Percentiles rank a stretch among this genome's conserved stretches.
Evolutionary conservation across 805 yeast genomes (phyloP).

Genomic region (Teunomyces stri): DNA sequence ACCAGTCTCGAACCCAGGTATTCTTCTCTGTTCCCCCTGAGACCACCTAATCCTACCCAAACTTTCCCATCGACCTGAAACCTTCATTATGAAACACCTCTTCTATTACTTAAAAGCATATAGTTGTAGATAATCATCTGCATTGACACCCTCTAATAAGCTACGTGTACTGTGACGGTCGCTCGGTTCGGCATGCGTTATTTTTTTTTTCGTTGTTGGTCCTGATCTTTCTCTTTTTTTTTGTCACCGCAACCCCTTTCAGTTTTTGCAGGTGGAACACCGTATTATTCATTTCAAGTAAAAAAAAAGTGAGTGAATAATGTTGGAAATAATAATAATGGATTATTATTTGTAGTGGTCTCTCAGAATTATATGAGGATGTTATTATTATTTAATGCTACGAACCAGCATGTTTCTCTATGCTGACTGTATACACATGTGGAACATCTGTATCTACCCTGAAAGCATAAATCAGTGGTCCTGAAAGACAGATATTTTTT

Average conservation of each 20-base stretch:
- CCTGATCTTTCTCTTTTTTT: neutral
- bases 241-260: constrained; percentile 1
- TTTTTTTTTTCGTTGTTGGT: neutral
- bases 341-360: too few relatives aligned
- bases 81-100: neutral
- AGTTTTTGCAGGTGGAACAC: neutral
- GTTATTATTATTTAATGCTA: too few relatives aligned
- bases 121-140: neutral
- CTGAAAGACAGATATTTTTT: neutral
- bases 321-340: too few relatives aligned
- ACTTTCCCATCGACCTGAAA: neutral
- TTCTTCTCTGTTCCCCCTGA: neutral
- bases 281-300: neutral
- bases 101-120: neutral
- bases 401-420: too few relatives aligned
- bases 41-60: neutral
- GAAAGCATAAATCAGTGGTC: too few relatives aligned
- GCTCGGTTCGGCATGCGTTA: neutral
- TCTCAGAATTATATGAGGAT: too few relatives aligned
- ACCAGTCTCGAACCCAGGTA: neutral
- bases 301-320: neutral
- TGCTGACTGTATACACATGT: too few relatives aligned
- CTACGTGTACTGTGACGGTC: neutral
- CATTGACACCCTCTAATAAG: neutral
- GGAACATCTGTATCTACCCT: too few relatives aligned